phyloP scores from a whole-genome alignment of 2,329 filamentous ascomycete genomes.

The Trichoderma simmonsii region DNA sequence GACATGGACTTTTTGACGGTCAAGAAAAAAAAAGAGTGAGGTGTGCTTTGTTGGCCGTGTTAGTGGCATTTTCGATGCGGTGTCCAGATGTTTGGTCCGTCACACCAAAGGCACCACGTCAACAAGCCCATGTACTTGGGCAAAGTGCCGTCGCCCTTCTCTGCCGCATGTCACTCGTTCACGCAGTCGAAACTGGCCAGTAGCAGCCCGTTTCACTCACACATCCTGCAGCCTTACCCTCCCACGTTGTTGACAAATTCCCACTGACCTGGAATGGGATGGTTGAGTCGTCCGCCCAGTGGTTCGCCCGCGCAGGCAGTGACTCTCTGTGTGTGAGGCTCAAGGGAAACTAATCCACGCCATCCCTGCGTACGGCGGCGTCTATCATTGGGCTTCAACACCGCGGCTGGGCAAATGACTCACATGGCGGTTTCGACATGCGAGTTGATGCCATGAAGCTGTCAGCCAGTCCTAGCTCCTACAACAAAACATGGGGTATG shows the following conservation, averaged over 20 bases:
- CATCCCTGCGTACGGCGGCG: background rate
- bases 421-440: constrained; percentile 13
- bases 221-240: constrained; percentile 17
- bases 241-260: background rate
- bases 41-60: background rate
- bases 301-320: background rate
- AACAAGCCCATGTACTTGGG: background rate
- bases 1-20: constrained; percentile 4
- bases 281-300: background rate
- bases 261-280: constrained; percentile 4
- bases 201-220: background rate
- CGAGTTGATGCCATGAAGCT: background rate
- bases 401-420: constrained; percentile 9
- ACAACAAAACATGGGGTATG: background rate
- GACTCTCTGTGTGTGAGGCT: background rate
- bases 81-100: background rate
- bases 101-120: background rate
- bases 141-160: background rate
- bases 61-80: background rate
- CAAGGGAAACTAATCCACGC: background rate
- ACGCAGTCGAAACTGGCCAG: background rate
- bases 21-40: background rate
- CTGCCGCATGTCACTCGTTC: background rate
- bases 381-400: background rate
- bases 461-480: background rate